Conservation (phyloP, 1,139 yeast species). For the Candida freyschussii region DNA sequence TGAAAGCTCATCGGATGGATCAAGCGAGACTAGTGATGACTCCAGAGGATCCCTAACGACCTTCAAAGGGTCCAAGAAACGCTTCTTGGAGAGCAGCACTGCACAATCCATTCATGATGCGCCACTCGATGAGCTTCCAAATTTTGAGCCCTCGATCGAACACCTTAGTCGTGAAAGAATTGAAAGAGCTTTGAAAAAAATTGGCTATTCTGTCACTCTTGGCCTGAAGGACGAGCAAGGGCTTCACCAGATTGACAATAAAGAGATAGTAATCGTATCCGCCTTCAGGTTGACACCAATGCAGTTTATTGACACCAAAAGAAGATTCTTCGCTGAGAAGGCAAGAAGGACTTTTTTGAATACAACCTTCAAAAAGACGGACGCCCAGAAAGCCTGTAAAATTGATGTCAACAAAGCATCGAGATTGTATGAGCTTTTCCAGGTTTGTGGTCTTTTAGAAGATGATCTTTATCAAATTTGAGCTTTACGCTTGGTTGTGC, state of each 20-base stretch:
- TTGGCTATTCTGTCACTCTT: slow-evolving; percentile 10
- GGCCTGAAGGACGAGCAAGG: slow-evolving; percentile 11
- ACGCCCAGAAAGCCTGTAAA: slow-evolving; percentile 27
- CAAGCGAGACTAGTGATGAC: too few species aligned
- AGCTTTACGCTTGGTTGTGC: too few species aligned
- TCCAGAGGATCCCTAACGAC: too few species aligned
- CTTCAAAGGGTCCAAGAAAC: slow-evolving; percentile 8
- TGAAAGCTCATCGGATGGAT: too few species aligned
- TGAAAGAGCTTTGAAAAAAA: slow-evolving; percentile 10
- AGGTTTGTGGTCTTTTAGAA: slow-evolving; percentile 18
- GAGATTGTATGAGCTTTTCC: slow-evolving; percentile 21
- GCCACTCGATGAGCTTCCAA: slow-evolving; percentile 13
- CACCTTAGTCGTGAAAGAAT: slow-evolving; percentile 8
- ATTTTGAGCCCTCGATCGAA: slow-evolving; percentile 16
- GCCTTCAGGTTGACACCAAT: slow-evolving; percentile 20
- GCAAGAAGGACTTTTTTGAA: slow-evolving; percentile 19
- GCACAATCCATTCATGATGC: slow-evolving; percentile 22
- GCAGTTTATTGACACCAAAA: slow-evolving; percentile 23
- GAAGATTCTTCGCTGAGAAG: slow-evolving; percentile 25
- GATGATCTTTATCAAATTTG: slow-evolving; percentile 12
- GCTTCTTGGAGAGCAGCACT: slow-evolving; percentile 13
- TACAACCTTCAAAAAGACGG: slow-evolving; percentile 22
- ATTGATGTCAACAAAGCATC: slow-evolving; percentile 26
- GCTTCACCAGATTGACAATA: slow-evolving; percentile 7
- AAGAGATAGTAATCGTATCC: slow-evolving; percentile 13